Evolutionary conservation across 306 rosid genomes (phyloP), one percentile per base, ranked within the genome.

Genomic region (Vicia faba): DNA sequence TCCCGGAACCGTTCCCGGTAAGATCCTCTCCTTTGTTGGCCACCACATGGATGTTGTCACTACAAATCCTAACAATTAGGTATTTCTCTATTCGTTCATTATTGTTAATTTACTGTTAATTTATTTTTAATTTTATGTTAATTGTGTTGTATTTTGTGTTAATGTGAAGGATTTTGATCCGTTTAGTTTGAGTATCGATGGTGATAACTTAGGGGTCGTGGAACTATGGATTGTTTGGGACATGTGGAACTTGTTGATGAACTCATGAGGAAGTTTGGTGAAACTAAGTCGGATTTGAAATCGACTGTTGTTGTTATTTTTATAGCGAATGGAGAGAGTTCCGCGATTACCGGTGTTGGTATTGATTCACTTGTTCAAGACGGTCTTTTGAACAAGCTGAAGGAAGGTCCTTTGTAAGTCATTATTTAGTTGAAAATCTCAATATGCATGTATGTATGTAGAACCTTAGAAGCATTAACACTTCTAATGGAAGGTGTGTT

Each of bases 21-120:
- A 85, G 69, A 78, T 88, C 58, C 65, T 90, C 75, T 88, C 97
- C 35, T 88, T 93, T 10, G 92, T 93, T 2, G 99, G 99, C 1
- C 85, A 89, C 35, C 99, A 90, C 78, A 83, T 93, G 99, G 99
- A 90, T 69, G 97, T 93, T 5, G 99, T 93, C 72, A 91, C 99
- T 36, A 97, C 97, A 31, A 75, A 86, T 63, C 96, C 96, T 57
- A 70, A 84, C 8, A 87, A 88, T 55, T 93, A 97, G 99, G 98
- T 93, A 55, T 11, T 23, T 57, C 46, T 19, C 40, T 14, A 2
- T 23, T 33, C 8, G 3, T 70, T 8, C 20, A 11, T 23, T 23
- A 2, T 44, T 14, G 13, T 39, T 8, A 11, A 3, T 40, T 40
- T 40, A 5, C 36, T 31, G 7, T 31, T 31, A 7, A 1, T 56